These are phyloP conservation scores for Populus trichocarpa DNA, from an alignment of 441 rosid genomes.

Conservation along the genomic window DNA sequence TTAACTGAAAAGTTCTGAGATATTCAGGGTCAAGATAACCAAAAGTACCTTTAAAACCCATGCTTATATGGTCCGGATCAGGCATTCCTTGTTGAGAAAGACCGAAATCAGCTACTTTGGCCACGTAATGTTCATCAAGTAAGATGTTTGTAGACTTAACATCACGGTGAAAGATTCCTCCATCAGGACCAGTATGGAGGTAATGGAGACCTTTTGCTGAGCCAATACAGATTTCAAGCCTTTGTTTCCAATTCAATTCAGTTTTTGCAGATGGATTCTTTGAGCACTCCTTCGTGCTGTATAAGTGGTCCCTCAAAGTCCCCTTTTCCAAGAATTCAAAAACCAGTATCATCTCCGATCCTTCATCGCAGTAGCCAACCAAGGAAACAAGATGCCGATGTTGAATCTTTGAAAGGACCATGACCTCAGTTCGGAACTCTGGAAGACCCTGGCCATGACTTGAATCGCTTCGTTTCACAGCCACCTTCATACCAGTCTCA, in stretches of 20 bases:
- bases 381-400: slow-evolving; percentile 55
- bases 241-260: slow-evolving; percentile 36
- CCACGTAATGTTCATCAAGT: slow-evolving; percentile 35
- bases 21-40: slow-evolving; percentile 26
- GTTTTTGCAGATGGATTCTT: slow-evolving; percentile 17
- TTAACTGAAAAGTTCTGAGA: slow-evolving; percentile 12
- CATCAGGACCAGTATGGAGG: slow-evolving; percentile 41
- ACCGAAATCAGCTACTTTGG: slow-evolving; percentile 43
- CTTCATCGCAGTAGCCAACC: slow-evolving; percentile 56
- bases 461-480: slow-evolving; percentile 34
- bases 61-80: background rate
- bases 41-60: slow-evolving; percentile 12
- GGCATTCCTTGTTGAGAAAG: slow-evolving; percentile 16
- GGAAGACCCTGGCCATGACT: slow-evolving; percentile 32
- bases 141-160: slow-evolving; percentile 53
- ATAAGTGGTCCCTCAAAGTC: slow-evolving; percentile 40
- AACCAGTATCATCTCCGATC: slow-evolving; percentile 38
- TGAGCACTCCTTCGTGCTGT: background rate
- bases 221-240: slow-evolving; percentile 55
- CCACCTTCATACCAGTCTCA: slow-evolving; percentile 21
- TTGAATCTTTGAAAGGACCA: slow-evolving; percentile 38
- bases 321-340: slow-evolving; percentile 58
- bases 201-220: slow-evolving; percentile 48
- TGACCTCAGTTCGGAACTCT: slow-evolving; percentile 37
- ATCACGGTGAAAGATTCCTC: slow-evolving; percentile 50